Percentiles rank a stretch among this genome's conserved stretches.
These are phyloP conservation scores for Stephanodiscus triporus DNA, from an alignment of 108 stramenopile genomes.

Conservation along the genomic window DNA sequence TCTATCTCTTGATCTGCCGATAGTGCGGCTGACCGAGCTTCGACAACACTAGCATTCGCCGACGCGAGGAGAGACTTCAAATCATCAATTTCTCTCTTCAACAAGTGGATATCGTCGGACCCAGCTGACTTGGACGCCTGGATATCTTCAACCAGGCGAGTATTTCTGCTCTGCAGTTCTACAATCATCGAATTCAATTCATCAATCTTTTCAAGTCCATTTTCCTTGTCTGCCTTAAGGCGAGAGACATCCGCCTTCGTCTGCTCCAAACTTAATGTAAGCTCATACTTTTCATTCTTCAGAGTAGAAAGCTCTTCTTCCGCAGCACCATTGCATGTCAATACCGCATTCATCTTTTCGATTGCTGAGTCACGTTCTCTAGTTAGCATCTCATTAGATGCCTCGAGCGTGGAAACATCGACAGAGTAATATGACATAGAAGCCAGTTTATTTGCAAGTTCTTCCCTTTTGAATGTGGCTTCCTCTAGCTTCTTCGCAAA, in stretches of 20 bases:
- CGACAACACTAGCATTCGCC: constrained; percentile 64
- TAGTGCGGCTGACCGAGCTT: constrained; percentile 54
- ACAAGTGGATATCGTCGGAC: constrained; percentile 1
- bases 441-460: background rate
- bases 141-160: background rate
- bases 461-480: background rate
- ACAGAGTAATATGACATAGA: background rate
- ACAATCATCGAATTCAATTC: background rate
- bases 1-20: constrained; percentile 49
- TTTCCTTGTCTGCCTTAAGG: background rate
- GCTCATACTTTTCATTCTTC: constrained; percentile 1
- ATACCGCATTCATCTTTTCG: background rate
- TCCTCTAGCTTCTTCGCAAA: background rate
- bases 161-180: background rate
- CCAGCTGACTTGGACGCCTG: constrained; percentile 7
- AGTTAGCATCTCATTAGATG: too few relatives aligned
- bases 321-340: background rate
- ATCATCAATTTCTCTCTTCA: constrained; percentile 57
- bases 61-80: constrained; percentile 62
- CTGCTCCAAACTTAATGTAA: constrained; percentile 1
- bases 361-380: background rate
- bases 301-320: background rate
- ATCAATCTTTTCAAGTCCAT: background rate
- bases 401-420: background rate
- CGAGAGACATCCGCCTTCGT: constrained; percentile 4